Evolutionary conservation across 306 rosid species (phyloP).

Genomic region (Rosa rugosa): DNA sequence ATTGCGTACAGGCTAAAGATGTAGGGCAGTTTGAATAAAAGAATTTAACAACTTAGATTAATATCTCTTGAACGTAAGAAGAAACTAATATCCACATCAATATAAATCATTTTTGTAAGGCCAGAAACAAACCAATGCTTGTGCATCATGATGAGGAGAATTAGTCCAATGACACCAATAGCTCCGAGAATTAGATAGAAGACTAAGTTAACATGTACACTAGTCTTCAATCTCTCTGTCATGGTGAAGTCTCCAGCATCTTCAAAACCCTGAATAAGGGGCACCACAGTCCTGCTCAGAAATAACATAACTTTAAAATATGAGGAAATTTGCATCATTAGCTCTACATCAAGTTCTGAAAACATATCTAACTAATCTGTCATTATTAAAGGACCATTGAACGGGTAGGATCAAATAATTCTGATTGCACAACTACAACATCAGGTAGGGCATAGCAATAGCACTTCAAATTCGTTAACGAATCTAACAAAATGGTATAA

Average conservation of each 20-base stretch:
- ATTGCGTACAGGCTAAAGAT: background rate
- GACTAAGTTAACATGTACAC: constrained; percentile 79
- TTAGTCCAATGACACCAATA: constrained; percentile 71
- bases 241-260: constrained; percentile 96
- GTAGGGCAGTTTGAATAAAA: background rate
- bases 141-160: constrained; percentile 70
- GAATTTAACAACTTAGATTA: background rate
- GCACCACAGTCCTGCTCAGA: constrained; percentile 95
- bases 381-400: background rate
- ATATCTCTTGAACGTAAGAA: constrained; percentile 11
- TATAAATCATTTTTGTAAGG: constrained; percentile 25
- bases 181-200: constrained; percentile 83
- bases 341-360: constrained; percentile 22
- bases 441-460: background rate
- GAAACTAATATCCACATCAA: constrained; percentile 21
- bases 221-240: constrained; percentile 88
- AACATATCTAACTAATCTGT: constrained; percentile 9
- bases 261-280: constrained; percentile 99
- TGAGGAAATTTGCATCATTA: constrained; percentile 42
- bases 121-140: constrained; percentile 55
- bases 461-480: background rate
- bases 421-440: background rate
- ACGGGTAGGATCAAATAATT: background rate
- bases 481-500: background rate
- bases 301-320: constrained; percentile 37